Percentiles rank a stretch among this genome's conserved stretches.
phyloP scores from a whole-genome alignment of 2,329 filamentous ascomycete species.

The Colletotrichum lindemuthianum region DNA sequence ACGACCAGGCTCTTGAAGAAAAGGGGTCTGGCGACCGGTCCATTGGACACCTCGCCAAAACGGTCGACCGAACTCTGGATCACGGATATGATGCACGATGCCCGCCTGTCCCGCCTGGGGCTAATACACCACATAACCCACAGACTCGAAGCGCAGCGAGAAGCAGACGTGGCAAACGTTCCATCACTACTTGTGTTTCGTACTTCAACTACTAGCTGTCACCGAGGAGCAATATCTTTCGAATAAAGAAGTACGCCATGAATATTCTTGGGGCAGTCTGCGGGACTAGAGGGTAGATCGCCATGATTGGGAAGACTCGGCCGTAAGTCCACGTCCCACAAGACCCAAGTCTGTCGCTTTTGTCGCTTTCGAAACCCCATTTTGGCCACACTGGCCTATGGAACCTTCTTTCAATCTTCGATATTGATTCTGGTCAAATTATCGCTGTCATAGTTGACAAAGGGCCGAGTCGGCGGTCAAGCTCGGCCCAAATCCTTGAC shows the following conservation, averaged over 20 bases:
- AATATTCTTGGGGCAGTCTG: no score
- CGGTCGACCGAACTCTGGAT: slow-evolving; percentile 29
- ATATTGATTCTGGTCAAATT: neutral
- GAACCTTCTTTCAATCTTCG: neutral
- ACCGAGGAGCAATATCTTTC: no score
- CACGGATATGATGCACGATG: slow-evolving; percentile 17
- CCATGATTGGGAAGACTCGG: no score
- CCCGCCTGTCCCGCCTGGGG: slow-evolving; percentile 3
- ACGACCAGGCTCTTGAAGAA: neutral
- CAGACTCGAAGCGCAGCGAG: slow-evolving; percentile 14
- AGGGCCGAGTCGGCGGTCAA: no score
- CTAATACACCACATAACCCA: slow-evolving; percentile 3
- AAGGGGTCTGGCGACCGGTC: neutral
- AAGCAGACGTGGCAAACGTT: neutral
- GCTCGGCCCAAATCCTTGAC: no score
- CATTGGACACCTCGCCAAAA: slow-evolving; percentile 6
- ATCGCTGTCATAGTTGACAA: neutral
- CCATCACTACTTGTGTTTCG: neutral
- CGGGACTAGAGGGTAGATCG: no score
- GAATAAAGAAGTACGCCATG: no score
- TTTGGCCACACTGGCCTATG: no score
- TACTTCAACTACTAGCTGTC: no score
- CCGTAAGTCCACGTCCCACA: no score
- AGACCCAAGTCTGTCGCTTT: no score
- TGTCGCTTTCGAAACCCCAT: no score